Percentiles rank a stretch among this genome's conserved stretches.
Conservation (phyloP, 805 yeast species). For the Candida oleophila region DNA sequence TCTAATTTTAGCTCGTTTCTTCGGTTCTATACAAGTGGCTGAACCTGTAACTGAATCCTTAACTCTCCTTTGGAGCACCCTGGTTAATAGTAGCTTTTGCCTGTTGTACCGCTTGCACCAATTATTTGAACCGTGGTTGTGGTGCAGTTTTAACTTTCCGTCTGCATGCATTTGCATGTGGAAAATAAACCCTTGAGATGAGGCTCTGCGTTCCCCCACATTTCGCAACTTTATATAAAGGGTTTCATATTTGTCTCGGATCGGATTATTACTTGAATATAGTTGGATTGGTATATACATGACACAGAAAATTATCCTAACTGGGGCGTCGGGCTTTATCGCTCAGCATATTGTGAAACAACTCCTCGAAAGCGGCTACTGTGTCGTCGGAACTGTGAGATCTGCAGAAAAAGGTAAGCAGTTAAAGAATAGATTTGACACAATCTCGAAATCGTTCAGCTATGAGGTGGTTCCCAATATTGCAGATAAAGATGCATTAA, state of each 20-base stretch:
- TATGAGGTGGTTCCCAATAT: slow-evolving; percentile 18
- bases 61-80: no score
- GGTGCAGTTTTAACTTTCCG: no score
- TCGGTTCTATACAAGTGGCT: no score
- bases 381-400: slow-evolving; percentile 27
- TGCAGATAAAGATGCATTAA: slow-evolving; percentile 17
- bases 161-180: no score
- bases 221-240: neutral
- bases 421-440: slow-evolving; percentile 18
- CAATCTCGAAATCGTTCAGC: slow-evolving; percentile 11
- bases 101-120: no score
- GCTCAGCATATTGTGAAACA: slow-evolving; percentile 25
- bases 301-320: slow-evolving; percentile 17
- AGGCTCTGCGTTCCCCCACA: no score
- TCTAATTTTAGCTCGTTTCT: no score
- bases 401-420: slow-evolving; percentile 21
- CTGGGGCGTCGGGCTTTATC: slow-evolving; percentile 35
- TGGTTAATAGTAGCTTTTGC: no score
- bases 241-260: neutral
- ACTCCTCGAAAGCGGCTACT: slow-evolving; percentile 19
- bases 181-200: no score
- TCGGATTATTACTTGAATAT: neutral
- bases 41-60: no score
- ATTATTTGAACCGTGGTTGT: no score
- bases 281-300: neutral